Percentiles rank a stretch among this genome's conserved stretches.
phyloP scores from a whole-genome alignment of 192 early-diverging fungal genomes.

The Coemansia sp. region DNA sequence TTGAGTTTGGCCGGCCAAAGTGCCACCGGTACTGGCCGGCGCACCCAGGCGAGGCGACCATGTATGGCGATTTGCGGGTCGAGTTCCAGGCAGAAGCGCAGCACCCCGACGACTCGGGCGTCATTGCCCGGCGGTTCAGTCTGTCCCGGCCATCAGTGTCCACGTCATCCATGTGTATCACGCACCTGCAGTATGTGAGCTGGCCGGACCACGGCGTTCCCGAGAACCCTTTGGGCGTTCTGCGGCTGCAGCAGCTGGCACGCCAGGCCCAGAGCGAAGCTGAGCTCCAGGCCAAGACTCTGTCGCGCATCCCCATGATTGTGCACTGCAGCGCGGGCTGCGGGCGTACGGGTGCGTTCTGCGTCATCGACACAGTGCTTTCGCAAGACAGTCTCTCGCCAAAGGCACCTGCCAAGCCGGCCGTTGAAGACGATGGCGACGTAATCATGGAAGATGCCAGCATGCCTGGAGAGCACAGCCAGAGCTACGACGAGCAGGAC shows the following conservation, averaged over 20 bases:
- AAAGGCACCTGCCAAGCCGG: too few relatives aligned
- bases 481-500: slow-evolving; percentile 8
- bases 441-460: slow-evolving; percentile 7
- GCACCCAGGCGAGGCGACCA: slow-evolving; percentile 28
- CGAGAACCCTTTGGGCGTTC: slow-evolving; percentile 55
- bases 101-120: slow-evolving; percentile 52
- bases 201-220: slow-evolving; percentile 86
- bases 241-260: slow-evolving; percentile 59
- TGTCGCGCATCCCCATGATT: slow-evolving; percentile 56
- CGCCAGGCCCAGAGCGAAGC: slow-evolving; percentile 36
- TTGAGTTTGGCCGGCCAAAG: slow-evolving; percentile 69
- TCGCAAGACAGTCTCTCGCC: too few relatives aligned
- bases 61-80: slow-evolving; percentile 58
- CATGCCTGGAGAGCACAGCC: background rate
- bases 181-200: slow-evolving; percentile 71
- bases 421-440: slow-evolving; percentile 23
- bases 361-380: slow-evolving; percentile 60
- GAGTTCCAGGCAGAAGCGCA: slow-evolving; percentile 55
- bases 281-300: slow-evolving; percentile 1
- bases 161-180: slow-evolving; percentile 45
- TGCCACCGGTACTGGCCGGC: slow-evolving; percentile 88
- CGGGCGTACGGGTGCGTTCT: slow-evolving; percentile 84
- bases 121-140: slow-evolving; percentile 59
- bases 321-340: slow-evolving; percentile 88
- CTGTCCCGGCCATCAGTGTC: slow-evolving; percentile 30